Percentiles rank a stretch among this genome's conserved stretches.
These are phyloP conservation scores for Citrus glauca DNA, from an alignment of 345 rosid genomes.

Conservation along the genomic window DNA sequence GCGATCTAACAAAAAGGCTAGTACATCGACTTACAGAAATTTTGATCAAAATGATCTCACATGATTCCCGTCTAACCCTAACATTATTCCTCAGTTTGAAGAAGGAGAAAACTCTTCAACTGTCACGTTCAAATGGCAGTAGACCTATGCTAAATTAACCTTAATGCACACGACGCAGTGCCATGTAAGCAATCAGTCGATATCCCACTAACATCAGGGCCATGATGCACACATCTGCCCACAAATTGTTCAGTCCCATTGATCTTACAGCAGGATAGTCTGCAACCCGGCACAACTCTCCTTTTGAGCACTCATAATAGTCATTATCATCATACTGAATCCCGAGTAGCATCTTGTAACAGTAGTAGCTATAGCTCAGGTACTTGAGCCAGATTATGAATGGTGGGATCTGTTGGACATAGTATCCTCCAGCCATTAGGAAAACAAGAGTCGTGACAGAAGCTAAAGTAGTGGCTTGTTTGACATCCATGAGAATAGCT, in stretches of 20 bases:
- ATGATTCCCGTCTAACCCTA: constrained; percentile 28
- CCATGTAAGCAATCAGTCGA: constrained; percentile 77
- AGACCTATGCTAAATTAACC: constrained; percentile 24
- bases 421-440: constrained; percentile 95
- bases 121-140: neutral
- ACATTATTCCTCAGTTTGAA: constrained; percentile 49
- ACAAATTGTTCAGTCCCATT: constrained; percentile 72
- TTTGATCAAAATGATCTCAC: constrained; percentile 36
- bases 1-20: constrained; percentile 12
- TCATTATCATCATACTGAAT: constrained; percentile 79
- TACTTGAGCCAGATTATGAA: constrained; percentile 97
- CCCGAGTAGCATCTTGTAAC: constrained; percentile 93
- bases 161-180: constrained; percentile 71
- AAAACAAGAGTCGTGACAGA: constrained; percentile 95
- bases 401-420: constrained; percentile 86
- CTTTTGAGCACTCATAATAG: constrained; percentile 71
- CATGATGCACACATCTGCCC: constrained; percentile 86
- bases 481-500: constrained; percentile 93
- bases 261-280: constrained; percentile 83
- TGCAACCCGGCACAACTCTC: constrained; percentile 69
- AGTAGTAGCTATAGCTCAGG: constrained; percentile 93
- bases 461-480: constrained; percentile 95
- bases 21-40: constrained; percentile 24
- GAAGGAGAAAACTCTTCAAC: constrained; percentile 31
- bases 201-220: constrained; percentile 92